These are phyloP conservation scores for Emergomyces africanus DNA, from an alignment of 2,329 filamentous ascomycete species.

Conservation along the genomic window DNA sequence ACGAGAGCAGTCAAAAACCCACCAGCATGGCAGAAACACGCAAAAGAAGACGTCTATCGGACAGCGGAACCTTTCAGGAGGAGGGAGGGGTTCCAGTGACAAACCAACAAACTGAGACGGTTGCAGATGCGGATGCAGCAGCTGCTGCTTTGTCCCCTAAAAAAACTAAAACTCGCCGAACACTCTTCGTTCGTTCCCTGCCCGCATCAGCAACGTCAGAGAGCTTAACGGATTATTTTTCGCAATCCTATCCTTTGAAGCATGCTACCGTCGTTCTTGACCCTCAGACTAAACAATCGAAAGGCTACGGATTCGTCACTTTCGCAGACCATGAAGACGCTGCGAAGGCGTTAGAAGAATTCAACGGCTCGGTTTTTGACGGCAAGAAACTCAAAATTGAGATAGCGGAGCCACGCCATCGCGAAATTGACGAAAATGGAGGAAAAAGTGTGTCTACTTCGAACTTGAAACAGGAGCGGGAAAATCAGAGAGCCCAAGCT, in stretches of 20 bases:
- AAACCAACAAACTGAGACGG: not conserved
- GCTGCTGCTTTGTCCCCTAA: conserved; percentile 6
- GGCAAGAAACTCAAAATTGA: conserved; percentile 78
- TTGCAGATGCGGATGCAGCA: not conserved
- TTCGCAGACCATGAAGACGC: conserved; percentile 92
- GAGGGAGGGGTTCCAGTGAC: conserved; percentile 7
- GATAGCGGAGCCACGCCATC: conserved; percentile 71
- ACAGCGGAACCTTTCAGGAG: conserved; percentile 15
- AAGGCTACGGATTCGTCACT: conserved; percentile 93
- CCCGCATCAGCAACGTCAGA: conserved; percentile 69
- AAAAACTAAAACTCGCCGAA: conserved; percentile 37
- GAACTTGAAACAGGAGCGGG: conserved; percentile 31
- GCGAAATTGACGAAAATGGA: conserved; percentile 45
- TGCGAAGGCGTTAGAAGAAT: conserved; percentile 61
- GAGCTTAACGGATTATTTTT: conserved; percentile 76
- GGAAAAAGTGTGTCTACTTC: conserved; percentile 25
- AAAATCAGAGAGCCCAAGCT: conserved; percentile 47
- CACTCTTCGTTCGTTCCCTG: conserved; percentile 84
- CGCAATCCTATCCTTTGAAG: conserved; percentile 86
- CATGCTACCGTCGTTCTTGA: conserved; percentile 90
- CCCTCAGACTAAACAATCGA: conserved; percentile 70
- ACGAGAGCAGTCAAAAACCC: not conserved
- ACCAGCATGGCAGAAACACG: conserved; percentile 21
- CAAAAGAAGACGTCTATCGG: conserved; percentile 26
- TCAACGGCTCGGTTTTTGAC: conserved; percentile 65